Evolutionary conservation across 768 basidiomycete genomes (phyloP).

Genomic region (Infundibulicybe gibba): DNA sequence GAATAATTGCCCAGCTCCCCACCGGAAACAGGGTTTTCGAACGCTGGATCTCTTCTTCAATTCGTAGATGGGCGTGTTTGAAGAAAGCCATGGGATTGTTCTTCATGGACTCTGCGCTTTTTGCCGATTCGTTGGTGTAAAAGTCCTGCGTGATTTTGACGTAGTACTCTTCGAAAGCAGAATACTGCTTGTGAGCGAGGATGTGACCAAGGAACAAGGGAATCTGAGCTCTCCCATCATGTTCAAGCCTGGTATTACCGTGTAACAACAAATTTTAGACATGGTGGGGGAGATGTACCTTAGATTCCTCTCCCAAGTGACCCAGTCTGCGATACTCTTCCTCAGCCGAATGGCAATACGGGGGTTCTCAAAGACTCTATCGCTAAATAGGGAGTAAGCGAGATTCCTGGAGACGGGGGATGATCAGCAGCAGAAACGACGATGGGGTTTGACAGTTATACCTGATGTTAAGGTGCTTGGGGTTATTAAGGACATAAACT

Average conservation of each 20-base stretch:
- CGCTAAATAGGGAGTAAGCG: conserved; percentile 51
- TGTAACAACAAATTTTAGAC: no score
- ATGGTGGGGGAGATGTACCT: conserved; percentile 19
- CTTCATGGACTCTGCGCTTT: conserved; percentile 30
- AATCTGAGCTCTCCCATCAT: conserved; percentile 38
- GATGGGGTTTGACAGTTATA: conserved; percentile 18
- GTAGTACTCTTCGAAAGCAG: conserved; percentile 55
- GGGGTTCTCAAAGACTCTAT: conserved; percentile 46
- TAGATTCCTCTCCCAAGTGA: conserved; percentile 48
- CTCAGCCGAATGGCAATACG: conserved; percentile 40
- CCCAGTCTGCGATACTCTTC: conserved; percentile 45
- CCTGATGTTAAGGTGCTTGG: conserved; percentile 39
- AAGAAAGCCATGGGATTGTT: conserved; percentile 53
- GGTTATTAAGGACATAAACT: conserved; percentile 46
- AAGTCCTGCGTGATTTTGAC: conserved; percentile 46
- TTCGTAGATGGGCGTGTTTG: conserved; percentile 36
- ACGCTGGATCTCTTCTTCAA: conserved; percentile 56
- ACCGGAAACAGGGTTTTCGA: conserved; percentile 46
- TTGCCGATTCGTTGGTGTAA: conserved; percentile 49
- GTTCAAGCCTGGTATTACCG: conserved; percentile 23
- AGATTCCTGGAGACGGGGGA: conserved; percentile 37
- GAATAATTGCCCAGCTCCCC: conserved; percentile 44
- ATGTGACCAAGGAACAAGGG: conserved; percentile 54
- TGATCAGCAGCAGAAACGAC: background rate
- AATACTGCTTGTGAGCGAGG: conserved; percentile 53